These are phyloP conservation scores for Russula dissimulans DNA, from an alignment of 768 basidiomycete species.

Conservation along the genomic window DNA sequence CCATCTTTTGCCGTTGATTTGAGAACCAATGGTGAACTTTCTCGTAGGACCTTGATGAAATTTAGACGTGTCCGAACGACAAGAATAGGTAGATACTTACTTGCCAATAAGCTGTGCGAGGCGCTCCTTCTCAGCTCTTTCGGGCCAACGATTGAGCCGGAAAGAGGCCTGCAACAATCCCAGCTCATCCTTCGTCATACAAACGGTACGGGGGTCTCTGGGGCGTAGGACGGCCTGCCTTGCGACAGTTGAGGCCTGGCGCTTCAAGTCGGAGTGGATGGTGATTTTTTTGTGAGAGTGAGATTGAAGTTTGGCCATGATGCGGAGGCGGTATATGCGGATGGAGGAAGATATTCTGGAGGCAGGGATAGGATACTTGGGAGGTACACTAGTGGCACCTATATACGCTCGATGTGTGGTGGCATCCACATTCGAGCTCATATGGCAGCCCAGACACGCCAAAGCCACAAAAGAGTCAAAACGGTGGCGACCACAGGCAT, in stretches of 20 bases:
- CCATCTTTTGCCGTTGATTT: conserved; percentile 15
- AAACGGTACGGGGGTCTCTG: conserved; percentile 13
- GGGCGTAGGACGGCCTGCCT: not conserved
- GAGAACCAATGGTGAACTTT: conserved; percentile 17
- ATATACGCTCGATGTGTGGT: conserved; percentile 16
- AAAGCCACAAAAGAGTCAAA: conserved; percentile 14
- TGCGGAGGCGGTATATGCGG: not conserved
- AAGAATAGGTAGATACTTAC: not conserved
- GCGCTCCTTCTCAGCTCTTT: conserved; percentile 13
- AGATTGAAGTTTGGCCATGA: conserved; percentile 11
- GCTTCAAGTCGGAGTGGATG: conserved; percentile 2
- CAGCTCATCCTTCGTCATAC: conserved; percentile 12
- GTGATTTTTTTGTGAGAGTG: conserved; percentile 12
- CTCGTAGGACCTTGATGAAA: conserved; percentile 5
- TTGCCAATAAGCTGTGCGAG: conserved; percentile 11
- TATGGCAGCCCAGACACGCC: conserved; percentile 7
- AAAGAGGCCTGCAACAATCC: conserved; percentile 5
- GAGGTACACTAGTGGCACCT: not conserved
- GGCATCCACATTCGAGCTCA: conserved; percentile 10
- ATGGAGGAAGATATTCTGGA: not conserved
- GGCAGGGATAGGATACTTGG: not conserved
- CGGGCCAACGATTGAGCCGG: conserved; percentile 12
- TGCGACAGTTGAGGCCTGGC: not conserved
- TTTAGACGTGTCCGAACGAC: not conserved
- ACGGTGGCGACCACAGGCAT: conserved; percentile 4